Evolutionary conservation across 208 protist species (phyloP).

Genomic region (Leptomonas seymouri): DNA sequence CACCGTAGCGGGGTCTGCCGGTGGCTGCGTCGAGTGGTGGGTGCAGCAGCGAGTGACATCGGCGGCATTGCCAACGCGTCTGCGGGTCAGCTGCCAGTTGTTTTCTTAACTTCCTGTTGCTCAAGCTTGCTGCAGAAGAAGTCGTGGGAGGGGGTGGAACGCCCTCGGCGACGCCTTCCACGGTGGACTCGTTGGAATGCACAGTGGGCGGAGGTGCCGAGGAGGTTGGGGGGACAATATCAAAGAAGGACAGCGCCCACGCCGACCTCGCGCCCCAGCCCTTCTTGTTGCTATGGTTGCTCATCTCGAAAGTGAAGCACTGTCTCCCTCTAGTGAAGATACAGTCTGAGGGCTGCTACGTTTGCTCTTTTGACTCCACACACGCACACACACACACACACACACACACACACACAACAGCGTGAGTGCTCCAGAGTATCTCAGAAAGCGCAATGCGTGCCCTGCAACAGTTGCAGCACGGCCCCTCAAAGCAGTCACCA

Average conservation of each 20-base stretch:
- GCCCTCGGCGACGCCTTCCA: neutral
- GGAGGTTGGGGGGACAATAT: conserved; percentile 17
- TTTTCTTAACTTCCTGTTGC: conserved; percentile 27
- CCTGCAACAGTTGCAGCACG: no score
- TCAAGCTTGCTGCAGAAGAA: neutral
- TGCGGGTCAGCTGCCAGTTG: conserved; percentile 19
- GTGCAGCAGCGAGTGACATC: conserved; percentile 32
- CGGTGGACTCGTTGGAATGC: neutral
- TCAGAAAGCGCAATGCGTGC: no score
- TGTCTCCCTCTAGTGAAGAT: no score
- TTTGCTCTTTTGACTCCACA: no score
- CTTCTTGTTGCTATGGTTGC: conserved; percentile 1
- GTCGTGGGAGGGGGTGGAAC: neutral
- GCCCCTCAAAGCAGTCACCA: no score
- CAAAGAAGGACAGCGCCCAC: conserved; percentile 66
- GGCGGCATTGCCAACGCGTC: conserved; percentile 47
- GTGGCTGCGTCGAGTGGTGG: conserved; percentile 47
- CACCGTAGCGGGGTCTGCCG: conserved; percentile 31
- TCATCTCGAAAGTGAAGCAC: neutral
- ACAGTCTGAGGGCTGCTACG: no score
- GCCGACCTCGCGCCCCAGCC: conserved; percentile 50
- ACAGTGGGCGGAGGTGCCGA: neutral
- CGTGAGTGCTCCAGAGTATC: no score
- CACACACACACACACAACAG: no score
- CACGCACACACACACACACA: no score